phyloP scores from a whole-genome alignment of 2,329 filamentous ascomycete genomes.

The Penicillium oxalicum region DNA sequence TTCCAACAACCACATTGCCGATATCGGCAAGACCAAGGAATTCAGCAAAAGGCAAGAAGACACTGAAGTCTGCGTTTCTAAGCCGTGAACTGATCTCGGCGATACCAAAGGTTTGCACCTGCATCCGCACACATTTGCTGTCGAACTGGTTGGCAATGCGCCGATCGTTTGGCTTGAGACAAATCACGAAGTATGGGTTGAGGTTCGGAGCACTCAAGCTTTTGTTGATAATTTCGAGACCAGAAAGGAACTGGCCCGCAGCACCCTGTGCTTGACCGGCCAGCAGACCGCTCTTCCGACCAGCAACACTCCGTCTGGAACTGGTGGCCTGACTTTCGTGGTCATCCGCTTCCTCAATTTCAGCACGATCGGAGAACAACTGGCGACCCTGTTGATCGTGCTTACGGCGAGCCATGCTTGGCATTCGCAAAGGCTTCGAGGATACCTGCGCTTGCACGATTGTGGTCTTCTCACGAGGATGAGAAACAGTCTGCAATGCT shows the following conservation, averaged over 20 bases:
- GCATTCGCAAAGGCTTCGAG: constrained; percentile 87
- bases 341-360: constrained; percentile 39
- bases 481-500: constrained; percentile 83
- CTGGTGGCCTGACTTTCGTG: constrained; percentile 30
- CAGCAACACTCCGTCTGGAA: constrained; percentile 20
- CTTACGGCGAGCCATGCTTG: constrained; percentile 83
- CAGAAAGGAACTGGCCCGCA: constrained; percentile 83
- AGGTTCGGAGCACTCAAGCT: constrained; percentile 74
- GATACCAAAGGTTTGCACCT: constrained; percentile 92
- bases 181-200: constrained; percentile 95
- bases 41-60: constrained; percentile 93
- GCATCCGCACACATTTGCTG: constrained; percentile 92
- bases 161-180: constrained; percentile 92
- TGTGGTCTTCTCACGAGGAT: constrained; percentile 81
- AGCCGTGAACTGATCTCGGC: constrained; percentile 93
- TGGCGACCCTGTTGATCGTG: constrained; percentile 48
- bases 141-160: constrained; percentile 98
- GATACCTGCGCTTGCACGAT: constrained; percentile 96
- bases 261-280: constrained; percentile 64
- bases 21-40: constrained; percentile 84
- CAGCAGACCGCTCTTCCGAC: constrained; percentile 37
- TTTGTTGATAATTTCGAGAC: constrained; percentile 84
- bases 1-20: constrained; percentile 80
- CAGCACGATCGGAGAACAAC: constrained; percentile 26
- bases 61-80: constrained; percentile 86